Conservation (phyloP, 371 early-diverging fungal species). For the Mucor velutinosus region DNA sequence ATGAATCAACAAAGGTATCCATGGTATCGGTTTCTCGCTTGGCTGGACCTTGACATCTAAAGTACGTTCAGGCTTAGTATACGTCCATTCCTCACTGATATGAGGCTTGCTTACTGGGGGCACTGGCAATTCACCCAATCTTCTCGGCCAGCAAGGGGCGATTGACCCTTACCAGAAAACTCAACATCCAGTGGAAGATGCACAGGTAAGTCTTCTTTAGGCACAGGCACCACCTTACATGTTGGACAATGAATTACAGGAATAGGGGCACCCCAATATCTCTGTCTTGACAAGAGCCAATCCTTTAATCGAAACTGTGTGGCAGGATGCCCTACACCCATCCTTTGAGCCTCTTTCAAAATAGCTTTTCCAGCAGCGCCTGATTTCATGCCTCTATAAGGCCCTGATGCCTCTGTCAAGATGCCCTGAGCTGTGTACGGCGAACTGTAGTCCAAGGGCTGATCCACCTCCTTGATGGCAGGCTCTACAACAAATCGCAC, state of each 20-base stretch:
- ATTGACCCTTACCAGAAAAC: constrained; percentile 73
- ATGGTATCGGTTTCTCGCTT: constrained; percentile 90
- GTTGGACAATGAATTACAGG: constrained; percentile 90
- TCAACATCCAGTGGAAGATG: constrained; percentile 66
- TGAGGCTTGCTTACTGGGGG: constrained; percentile 63
- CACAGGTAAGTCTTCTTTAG: constrained; percentile 82
- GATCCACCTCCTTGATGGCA: constrained; percentile 27
- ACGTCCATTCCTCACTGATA: not conserved
- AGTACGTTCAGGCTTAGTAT: not conserved
- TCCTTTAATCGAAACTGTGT: constrained; percentile 86
- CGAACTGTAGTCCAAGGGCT: constrained; percentile 8
- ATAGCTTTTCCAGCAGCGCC: constrained; percentile 65
- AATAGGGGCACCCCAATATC: constrained; percentile 99
- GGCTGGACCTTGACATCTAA: constrained; percentile 73
- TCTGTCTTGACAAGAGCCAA: constrained; percentile 98
- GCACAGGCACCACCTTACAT: constrained; percentile 89
- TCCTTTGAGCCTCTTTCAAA: constrained; percentile 48
- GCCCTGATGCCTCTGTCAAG: constrained; percentile 56
- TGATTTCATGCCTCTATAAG: constrained; percentile 60
- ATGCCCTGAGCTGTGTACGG: constrained; percentile 63
- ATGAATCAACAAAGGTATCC: constrained; percentile 96
- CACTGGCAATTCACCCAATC: constrained; percentile 72
- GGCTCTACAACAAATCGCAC: constrained; percentile 57
- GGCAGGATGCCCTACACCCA: constrained; percentile 56
- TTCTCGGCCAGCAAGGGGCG: constrained; percentile 63